Evolutionary conservation across 2,329 filamentous ascomycete species (phyloP).

Genomic region (Bipolaris gigantea): DNA sequence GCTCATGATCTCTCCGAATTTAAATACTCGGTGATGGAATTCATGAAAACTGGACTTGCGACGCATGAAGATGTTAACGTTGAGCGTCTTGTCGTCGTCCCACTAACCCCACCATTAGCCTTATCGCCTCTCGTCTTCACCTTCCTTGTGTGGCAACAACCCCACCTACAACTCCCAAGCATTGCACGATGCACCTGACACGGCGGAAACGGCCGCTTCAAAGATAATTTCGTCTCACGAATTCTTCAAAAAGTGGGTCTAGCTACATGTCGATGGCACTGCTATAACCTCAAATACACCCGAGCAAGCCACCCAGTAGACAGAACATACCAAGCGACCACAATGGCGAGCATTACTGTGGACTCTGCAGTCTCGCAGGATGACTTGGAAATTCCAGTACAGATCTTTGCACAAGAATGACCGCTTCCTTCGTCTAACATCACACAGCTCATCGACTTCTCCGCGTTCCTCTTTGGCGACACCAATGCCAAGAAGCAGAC

Average conservation of each 20-base stretch:
- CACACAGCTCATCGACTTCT: slow-evolving; percentile 74
- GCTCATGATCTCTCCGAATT: not conserved
- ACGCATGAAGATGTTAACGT: slow-evolving; percentile 7
- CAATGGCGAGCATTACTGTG: slow-evolving; percentile 31
- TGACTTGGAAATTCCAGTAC: slow-evolving; percentile 45
- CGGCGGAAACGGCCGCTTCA: slow-evolving; percentile 26
- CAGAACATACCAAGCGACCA: slow-evolving; percentile 2
- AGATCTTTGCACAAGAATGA: not conserved
- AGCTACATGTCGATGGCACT: not conserved
- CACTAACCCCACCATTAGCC: slow-evolving; percentile 23
- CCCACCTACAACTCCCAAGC: slow-evolving; percentile 18
- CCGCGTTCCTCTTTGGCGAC: slow-evolving; percentile 67
- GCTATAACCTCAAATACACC: not conserved
- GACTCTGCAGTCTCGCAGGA: slow-evolving; percentile 45
- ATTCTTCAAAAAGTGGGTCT: not conserved
- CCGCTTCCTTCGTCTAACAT: not conserved
- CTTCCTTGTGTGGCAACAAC: slow-evolving; percentile 26
- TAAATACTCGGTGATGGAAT: not conserved
- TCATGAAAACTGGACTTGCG: no score
- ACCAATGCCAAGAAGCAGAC: slow-evolving; percentile 63
- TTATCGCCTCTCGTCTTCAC: slow-evolving; percentile 33
- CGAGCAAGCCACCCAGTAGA: not conserved
- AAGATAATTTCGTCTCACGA: slow-evolving; percentile 6
- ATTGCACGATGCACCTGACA: slow-evolving; percentile 16
- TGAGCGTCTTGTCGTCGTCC: slow-evolving; percentile 12